Percentiles rank a stretch among this genome's conserved stretches.
phyloP scores from a whole-genome alignment of 306 rosid genomes.

The Hippophae gyantsensis region DNA sequence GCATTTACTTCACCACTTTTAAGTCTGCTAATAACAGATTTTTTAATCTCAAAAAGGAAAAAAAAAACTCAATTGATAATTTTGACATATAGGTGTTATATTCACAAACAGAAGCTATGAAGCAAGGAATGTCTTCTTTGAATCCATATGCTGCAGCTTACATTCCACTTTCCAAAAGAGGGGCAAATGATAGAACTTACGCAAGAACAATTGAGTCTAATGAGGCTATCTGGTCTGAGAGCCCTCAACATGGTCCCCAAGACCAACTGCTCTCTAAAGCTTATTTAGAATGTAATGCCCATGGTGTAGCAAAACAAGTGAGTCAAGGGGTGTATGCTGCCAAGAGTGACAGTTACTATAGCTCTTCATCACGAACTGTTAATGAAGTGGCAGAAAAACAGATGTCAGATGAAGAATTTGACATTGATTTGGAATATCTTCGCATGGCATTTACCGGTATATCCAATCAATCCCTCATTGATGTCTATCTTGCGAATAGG shows the following conservation, averaged over 20 bases:
- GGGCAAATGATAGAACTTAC: conserved; percentile 21
- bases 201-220: conserved; percentile 17
- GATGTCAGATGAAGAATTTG: conserved; percentile 38
- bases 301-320: conserved; percentile 15
- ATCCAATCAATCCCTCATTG: conserved; percentile 55
- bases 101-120: conserved; percentile 35
- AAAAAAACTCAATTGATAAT: not conserved
- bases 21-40: not conserved
- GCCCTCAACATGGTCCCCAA: conserved; percentile 20
- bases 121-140: conserved; percentile 51
- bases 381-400: conserved; percentile 29
- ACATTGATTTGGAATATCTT: conserved; percentile 65
- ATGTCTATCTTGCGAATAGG: conserved; percentile 47
- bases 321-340: conserved; percentile 14
- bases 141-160: conserved; percentile 73
- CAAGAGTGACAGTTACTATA: conserved; percentile 31
- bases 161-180: conserved; percentile 61
- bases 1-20: not conserved
- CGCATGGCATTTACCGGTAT: conserved; percentile 52
- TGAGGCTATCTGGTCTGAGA: conserved; percentile 32
- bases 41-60: not conserved
- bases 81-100: not conserved
- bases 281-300: conserved; percentile 9
- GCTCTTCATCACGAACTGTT: conserved; percentile 28
- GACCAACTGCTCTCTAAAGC: conserved; percentile 22